Evolutionary conservation across 2,329 filamentous ascomycete species (phyloP), one percentile per base, ranked within the genome.

Genomic region (Pestalotiopsis sp.): DNA sequence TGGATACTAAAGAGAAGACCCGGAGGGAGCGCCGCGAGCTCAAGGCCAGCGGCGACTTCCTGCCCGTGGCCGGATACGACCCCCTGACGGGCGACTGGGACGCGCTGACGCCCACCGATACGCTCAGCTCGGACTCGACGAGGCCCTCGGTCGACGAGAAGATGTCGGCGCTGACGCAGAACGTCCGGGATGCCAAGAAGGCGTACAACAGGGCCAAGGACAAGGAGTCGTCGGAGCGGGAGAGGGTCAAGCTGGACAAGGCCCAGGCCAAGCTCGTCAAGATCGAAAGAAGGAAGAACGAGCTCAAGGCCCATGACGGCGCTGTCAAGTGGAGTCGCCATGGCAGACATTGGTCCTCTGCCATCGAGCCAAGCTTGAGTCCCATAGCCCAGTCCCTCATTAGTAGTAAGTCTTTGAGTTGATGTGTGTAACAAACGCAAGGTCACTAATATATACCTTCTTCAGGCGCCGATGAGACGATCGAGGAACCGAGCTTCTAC

Each of bases 61-160:
- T 90, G 0, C 87, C 87, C 2, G 85, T 89, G 1, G 86, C 88
- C 68, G 88, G 88, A 3, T 80, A 86, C 66, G 89, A 90, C 72
- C 88, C 88, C 0, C 78, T 82, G 57, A 89, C 88, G 0, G 86
- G 88, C 4, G 79, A 84, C 70, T 82, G 84, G 63, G 84, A 88
- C 68, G 76, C 85, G 14, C 77, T 87, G 49, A 87, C 85, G 3
- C 84, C 85, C 7, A 84, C 75, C 25, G 74, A 73, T 27, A 77
- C 84, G 2, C 80, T 81, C 14, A 86, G 83, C 69, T 84, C 83
- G 0, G 79, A 80, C 36, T 82, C 81, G 68, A 78, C 75, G 4
- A 61, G 68, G 36, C 74, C 60, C 74, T 78, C 72, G 61, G 74
- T 75, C 6, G 77, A 78, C 41, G 73, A 75, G 57, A 79, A 73